phyloP scores from a whole-genome alignment of 129 eudicot genomes.

The Flaveria sonorensis region DNA sequence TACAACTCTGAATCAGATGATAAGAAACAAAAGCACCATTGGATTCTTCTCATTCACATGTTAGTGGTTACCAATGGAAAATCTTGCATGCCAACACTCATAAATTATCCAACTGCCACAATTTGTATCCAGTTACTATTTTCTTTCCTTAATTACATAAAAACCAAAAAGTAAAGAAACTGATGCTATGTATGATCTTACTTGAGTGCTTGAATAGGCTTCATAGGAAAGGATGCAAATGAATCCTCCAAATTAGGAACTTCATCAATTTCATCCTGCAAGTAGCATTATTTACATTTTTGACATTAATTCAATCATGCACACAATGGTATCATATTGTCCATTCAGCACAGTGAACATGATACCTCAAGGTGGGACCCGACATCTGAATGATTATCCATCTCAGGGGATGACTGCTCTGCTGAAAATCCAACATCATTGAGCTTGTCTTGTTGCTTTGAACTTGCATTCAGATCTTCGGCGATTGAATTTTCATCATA shows the following conservation, averaged over 20 bases:
- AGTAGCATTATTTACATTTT: neutral
- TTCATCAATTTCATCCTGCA: conserved; percentile 68
- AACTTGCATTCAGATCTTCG: conserved; percentile 44
- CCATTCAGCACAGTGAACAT: conserved; percentile 13
- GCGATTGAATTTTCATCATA: conserved; percentile 47
- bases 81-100: conserved; percentile 10
- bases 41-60: conserved; percentile 9
- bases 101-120: conserved; percentile 14
- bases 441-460: conserved; percentile 46
- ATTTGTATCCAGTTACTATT: conserved; percentile 9
- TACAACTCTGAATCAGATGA: conserved; percentile 16
- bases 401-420: conserved; percentile 44
- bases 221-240: conserved; percentile 84
- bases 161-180: neutral
- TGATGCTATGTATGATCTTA: conserved; percentile 36
- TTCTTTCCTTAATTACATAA: conserved; percentile 3
- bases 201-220: conserved; percentile 97
- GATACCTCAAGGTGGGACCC: conserved; percentile 58
- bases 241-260: conserved; percentile 71
- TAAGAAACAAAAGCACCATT: conserved; percentile 8
- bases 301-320: neutral
- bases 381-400: conserved; percentile 42
- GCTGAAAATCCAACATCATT: conserved; percentile 43
- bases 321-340: neutral
- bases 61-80: conserved; percentile 1